Evolutionary conservation across 805 yeast species (phyloP), one percentile per base, ranked within the genome.

Genomic region (Schwanniomyces sp.): DNA sequence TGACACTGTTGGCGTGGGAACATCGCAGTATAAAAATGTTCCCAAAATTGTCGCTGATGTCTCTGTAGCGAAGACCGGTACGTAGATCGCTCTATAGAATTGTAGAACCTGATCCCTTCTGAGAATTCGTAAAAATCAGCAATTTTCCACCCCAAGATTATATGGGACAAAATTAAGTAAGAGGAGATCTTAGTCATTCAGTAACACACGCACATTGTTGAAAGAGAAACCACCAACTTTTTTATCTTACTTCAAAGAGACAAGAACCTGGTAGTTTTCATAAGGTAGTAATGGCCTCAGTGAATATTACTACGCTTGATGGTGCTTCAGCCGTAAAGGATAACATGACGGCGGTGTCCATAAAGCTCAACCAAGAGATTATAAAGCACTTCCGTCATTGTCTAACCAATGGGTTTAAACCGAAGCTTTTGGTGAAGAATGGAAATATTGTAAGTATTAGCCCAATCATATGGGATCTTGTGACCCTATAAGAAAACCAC

Each of bases 351-450:
- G 66, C 72, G 12, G 44, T 68, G 28, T 55, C 65, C 40, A 53
- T 69, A 46, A 65, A 61, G 53, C 49, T 68, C 47, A 66, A 61
- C 44, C 49, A 54, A 10, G 69, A 63, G 4, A 54, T 68, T 16
- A 39, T 69, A 39, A 50, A 49, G 40, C 65, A 64, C 36, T 54
- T 70, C 41, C 56, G 58, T 14, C 26, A 34, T 17, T 50, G 58
- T 30, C 46, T 59, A 32, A 51, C 46, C 14, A 39, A 48, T 5
- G 49, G 59, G 36, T 29, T 27, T 26, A 48, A 42, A 18, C 67
- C 73, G 30, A 69, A 66, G 54, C 55, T 72, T 41, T 54, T 72
- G 38, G 75, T 72, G 32, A 64, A 67, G 47, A 53, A 70, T 49
- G 76, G 76, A 26, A 50, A 56, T 41, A 64, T 58, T 46, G 69